A percentile compares a stretch with the other conserved stretches of the same genome.
Conservation (phyloP, 768 basidiomycete species). For the Amyloporia xantha region DNA sequence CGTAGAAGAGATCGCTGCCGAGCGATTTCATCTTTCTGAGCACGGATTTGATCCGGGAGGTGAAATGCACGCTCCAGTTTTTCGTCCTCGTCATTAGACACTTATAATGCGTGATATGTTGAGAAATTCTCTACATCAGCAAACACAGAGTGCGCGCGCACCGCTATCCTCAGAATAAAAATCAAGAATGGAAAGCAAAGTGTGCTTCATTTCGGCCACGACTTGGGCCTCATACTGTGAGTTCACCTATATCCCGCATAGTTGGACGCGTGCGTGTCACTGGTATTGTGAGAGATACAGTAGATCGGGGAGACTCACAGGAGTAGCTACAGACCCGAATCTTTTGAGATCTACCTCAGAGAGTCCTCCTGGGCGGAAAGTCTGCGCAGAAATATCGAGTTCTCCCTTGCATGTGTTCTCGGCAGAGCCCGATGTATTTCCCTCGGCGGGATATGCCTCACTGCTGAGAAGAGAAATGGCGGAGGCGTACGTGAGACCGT, state of each 20-base stretch:
- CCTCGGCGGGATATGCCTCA: neutral
- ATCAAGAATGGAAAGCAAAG: constrained; percentile 4
- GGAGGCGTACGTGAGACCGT: constrained; percentile 4
- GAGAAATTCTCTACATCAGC: no score
- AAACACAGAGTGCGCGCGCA: no score
- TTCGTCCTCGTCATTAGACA: neutral
- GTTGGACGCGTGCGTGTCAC: neutral
- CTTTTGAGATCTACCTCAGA: constrained; percentile 5
- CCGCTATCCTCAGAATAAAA: neutral
- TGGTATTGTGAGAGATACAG: no score
- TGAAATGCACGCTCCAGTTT: neutral
- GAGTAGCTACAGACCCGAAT: neutral
- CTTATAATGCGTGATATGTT: no score
- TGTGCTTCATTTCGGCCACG: constrained; percentile 1
- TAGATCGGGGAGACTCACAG: neutral
- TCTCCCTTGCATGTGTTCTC: neutral
- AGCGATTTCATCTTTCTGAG: neutral
- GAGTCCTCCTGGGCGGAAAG: constrained; percentile 5
- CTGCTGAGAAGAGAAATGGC: neutral
- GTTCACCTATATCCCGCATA: neutral
- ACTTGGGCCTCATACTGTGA: neutral
- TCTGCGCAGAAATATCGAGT: no score
- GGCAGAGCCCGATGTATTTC: neutral
- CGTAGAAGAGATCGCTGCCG: neutral
- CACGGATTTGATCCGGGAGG: constrained; percentile 2